Evolutionary conservation across 176 grass and related monocot genomes (phyloP), one percentile per base, ranked within the genome.

Genomic region (Calamus simplicifolius): DNA sequence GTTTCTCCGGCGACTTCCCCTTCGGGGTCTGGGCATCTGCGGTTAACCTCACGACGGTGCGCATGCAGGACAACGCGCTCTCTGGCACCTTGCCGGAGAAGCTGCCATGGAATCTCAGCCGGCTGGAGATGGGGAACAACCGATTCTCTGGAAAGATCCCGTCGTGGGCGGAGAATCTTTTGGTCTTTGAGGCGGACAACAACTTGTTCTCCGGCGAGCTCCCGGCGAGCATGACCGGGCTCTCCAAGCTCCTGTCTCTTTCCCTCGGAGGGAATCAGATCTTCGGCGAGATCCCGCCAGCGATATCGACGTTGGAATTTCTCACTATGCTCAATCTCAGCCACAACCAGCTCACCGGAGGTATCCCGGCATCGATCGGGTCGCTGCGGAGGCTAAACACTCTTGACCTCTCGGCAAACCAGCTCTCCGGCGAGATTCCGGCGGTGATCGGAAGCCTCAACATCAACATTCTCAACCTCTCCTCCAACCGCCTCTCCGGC

Each of bases 371-470:
- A 0, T 80, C 77, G 17, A 16, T 97, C 4, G 87, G 83, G 38
- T 29, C 43, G 26, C 68, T 88, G 48, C 38, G 5, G 48, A 69
- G 29, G 53, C 84, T 97, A 27, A 78, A 30, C 6, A 17, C 50
- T 16, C 87, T 97, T 12, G 87, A 97, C 58, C 75, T 97, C 5
- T 97, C 92, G 31, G 66, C 66, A 17, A 97, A 97, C 83, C 50
- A 17, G 12, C 66, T 97, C 61, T 82, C 92, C 29, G 87, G 92
- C 38, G 17, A 27, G 51, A 79, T 97, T 23, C 92, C 92, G 4
- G 4, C 56, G 27, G 57, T 23, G 25, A 79, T 97, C 15, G 69
- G 21, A 14, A 27, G 54, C 15, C 68, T 82, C 3, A 69, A 6
- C 12, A 48, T 88, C 14, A 75, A 10, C 49, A 6, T 12, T 25